Evolutionary conservation across 768 basidiomycete genomes (phyloP), one percentile per base, ranked within the genome.

Genomic region (Mycena pura): DNA sequence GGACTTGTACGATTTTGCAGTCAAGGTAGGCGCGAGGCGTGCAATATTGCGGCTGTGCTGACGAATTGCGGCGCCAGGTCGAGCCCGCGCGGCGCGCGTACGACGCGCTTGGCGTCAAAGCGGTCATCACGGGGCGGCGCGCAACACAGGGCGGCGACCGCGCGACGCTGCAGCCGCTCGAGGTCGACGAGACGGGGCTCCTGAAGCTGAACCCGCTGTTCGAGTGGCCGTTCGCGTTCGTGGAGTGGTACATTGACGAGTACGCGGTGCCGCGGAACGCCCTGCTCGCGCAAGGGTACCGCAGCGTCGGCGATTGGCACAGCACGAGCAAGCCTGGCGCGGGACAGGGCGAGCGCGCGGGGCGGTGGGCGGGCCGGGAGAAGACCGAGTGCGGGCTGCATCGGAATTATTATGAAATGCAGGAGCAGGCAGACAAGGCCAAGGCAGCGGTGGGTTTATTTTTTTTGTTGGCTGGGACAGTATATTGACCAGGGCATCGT

Each of bases 371-470:
- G 3, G 93, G 92, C 6, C 89, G 84, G 72, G 81, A 83, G 61
- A 99, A 99, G 83, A 93, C 93, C 2, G 96, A 99, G 74, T 99
- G 97, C 74, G 97, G 97, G 3, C 73, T 99, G 63, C 96, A 99
- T 75, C 86, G 89, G 74, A 93, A 98, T 69, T 96, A 92, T 73
- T 95, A 90, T 70, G 79, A 82, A 66, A 85, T 93, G 85, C 89
- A 88, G 68, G 76, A 76, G 3, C 82, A 84, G 50, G 84, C 82
- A 2, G 80, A 82, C 21, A 49, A 62, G 34, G n/a, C n/a, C n/a
- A n/a, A n/a, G n/a, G n/a, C n/a, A 49, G 39, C 46, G 15, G 57
- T 66, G 29, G 3, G 56, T 63, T 56, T 39, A 9, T 24, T 57
- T 8, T 38, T 8, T 40, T 45, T 41, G 28, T 41, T 34, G n/a